Conservation (phyloP, 1,284 basidiomycete genomes). For the Irpex lacteus region DNA sequence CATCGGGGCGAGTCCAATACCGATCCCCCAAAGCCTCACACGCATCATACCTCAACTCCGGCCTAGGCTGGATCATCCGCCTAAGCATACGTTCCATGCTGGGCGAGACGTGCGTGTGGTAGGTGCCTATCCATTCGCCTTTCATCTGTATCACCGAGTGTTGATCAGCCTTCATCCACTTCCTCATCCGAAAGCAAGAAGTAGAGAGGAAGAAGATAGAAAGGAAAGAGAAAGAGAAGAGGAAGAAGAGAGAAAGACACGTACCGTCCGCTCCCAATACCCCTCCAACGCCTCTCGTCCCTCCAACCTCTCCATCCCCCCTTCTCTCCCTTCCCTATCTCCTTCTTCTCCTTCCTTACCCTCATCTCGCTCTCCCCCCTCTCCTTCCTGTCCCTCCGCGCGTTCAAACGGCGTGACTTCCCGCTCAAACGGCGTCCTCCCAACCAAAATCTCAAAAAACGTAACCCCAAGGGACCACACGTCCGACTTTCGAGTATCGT, state of each 20-base stretch:
- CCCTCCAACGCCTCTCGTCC: too few species aligned
- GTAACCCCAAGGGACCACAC: conserved; percentile 92
- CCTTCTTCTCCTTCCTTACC: conserved; percentile 40
- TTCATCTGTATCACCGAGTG: conserved; percentile 40
- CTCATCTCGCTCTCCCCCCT: conserved; percentile 46
- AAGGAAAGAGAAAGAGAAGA: conserved; percentile 23
- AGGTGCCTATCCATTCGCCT: conserved; percentile 84
- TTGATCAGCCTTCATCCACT: too few species aligned
- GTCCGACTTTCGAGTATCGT: conserved; percentile 91
- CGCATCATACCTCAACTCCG: conserved; percentile 68
- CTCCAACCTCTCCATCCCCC: conserved; percentile 11
- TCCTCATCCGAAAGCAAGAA: too few species aligned
- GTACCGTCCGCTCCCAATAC: neutral
- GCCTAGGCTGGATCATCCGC: conserved; percentile 76
- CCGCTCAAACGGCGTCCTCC: conserved; percentile 89
- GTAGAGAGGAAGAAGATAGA: conserved; percentile 20
- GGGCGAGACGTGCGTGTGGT: conserved; percentile 57
- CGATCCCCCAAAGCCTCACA: conserved; percentile 60
- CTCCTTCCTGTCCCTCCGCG: conserved; percentile 73
- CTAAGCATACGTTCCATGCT: conserved; percentile 63
- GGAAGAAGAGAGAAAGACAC: neutral
- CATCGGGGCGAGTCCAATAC: conserved; percentile 50
- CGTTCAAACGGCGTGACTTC: conserved; percentile 66
- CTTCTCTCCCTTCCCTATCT: conserved; percentile 22
- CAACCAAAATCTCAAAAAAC: conserved; percentile 89